A percentile compares a stretch with the other conserved stretches of the same genome.
Evolutionary conservation across 371 early-diverging fungal genomes (phyloP).

Genomic region (Mucor indicus): DNA sequence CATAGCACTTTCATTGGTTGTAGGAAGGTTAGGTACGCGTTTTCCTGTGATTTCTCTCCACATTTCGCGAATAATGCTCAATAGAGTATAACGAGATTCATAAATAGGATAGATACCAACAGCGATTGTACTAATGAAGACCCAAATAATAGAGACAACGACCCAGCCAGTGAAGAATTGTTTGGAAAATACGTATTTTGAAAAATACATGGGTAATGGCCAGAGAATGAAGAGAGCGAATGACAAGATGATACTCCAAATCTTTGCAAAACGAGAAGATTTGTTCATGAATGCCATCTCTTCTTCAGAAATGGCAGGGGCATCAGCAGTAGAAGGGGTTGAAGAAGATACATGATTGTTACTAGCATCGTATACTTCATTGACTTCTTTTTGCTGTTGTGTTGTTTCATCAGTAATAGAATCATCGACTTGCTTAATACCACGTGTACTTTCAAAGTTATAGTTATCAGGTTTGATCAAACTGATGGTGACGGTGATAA

Average conservation of each 20-base stretch:
- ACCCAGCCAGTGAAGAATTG: slow-evolving; percentile 72
- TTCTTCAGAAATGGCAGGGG: slow-evolving; percentile 5
- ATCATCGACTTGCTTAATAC: slow-evolving; percentile 46
- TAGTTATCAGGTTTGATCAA: slow-evolving; percentile 59
- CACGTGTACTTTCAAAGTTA: slow-evolving; percentile 53
- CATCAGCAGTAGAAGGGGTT: not conserved
- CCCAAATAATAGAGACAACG: slow-evolving; percentile 61
- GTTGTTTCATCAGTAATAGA: too few species aligned
- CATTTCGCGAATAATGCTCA: slow-evolving; percentile 36
- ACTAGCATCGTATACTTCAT: slow-evolving; percentile 18
- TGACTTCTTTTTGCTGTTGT: slow-evolving; percentile 12
- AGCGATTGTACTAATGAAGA: slow-evolving; percentile 48
- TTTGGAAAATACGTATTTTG: slow-evolving; percentile 59
- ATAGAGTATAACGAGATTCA: slow-evolving; percentile 52
- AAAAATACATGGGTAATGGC: slow-evolving; percentile 69
- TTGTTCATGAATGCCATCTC: slow-evolving; percentile 22
- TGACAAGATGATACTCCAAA: slow-evolving; percentile 44
- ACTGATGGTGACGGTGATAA: slow-evolving; percentile 23
- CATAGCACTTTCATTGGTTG: slow-evolving; percentile 2
- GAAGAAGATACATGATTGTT: too few species aligned
- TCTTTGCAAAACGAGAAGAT: slow-evolving; percentile 31
- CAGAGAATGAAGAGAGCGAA: slow-evolving; percentile 58
- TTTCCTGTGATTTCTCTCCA: slow-evolving; percentile 37
- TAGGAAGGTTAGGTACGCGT: slow-evolving; percentile 15
- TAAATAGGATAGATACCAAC: slow-evolving; percentile 60